Evolutionary conservation across 2,329 filamentous ascomycete species (phyloP).

Genomic region (Colletotrichum ledebouriae): DNA sequence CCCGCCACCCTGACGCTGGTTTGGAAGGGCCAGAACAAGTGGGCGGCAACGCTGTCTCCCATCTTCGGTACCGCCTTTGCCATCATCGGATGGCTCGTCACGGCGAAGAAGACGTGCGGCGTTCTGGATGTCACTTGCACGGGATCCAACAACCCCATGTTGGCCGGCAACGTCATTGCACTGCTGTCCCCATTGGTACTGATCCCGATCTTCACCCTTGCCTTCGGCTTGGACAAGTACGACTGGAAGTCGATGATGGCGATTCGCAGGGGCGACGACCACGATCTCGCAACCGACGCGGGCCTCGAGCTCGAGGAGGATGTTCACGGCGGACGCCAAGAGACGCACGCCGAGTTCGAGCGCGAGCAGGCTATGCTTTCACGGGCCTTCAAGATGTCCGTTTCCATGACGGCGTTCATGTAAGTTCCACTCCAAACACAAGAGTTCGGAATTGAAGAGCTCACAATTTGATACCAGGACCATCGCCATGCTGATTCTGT

Average conservation of each 20-base stretch:
- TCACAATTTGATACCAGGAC: constrained; percentile 55
- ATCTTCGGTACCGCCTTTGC: constrained; percentile 75
- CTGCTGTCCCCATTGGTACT: constrained; percentile 82
- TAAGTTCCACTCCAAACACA: neutral
- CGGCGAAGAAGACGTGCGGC: constrained; percentile 77
- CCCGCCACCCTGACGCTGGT: constrained; percentile 84
- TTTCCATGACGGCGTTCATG: constrained; percentile 64
- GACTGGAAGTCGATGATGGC: constrained; percentile 87
- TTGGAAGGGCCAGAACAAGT: constrained; percentile 83
- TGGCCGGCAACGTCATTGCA: constrained; percentile 87
- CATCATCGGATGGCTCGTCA: constrained; percentile 82
- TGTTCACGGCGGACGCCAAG: constrained; percentile 61
- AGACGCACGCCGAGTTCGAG: constrained; percentile 55
- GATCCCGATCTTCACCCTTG: constrained; percentile 80
- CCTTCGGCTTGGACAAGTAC: constrained; percentile 75
- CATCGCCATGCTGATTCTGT: constrained; percentile 80
- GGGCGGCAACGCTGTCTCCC: constrained; percentile 77
- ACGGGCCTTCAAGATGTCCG: constrained; percentile 65
- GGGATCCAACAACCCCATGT: constrained; percentile 87
- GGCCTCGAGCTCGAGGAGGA: constrained; percentile 74
- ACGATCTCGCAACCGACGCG: constrained; percentile 74
- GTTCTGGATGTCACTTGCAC: constrained; percentile 79
- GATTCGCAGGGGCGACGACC: constrained; percentile 84
- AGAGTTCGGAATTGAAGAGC: neutral
- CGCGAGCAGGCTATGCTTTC: constrained; percentile 64